Conservation (phyloP, 305 asterid genomes). For the Ruellia speciosa region DNA sequence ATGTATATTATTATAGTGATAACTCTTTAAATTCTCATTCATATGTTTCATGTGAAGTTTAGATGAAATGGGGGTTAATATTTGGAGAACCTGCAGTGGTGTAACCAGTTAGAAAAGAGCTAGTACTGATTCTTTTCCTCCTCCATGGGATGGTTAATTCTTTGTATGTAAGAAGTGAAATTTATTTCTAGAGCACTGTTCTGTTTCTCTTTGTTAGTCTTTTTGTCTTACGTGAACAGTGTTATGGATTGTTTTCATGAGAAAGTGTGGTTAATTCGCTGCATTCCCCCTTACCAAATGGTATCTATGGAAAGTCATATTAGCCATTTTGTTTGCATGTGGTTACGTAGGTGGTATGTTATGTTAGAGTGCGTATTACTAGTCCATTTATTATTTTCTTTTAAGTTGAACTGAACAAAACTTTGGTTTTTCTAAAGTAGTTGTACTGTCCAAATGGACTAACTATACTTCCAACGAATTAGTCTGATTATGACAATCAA, state of each 20-base stretch:
- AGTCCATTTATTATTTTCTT: background rate
- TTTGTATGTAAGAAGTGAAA: slow-evolving; percentile 3
- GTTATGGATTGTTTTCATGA: background rate
- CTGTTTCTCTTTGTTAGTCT: background rate
- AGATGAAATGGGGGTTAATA: slow-evolving; percentile 2
- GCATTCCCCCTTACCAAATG: background rate
- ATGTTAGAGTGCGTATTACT: background rate
- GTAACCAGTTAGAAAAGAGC: background rate
- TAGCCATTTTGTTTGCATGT: background rate
- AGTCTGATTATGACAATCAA: background rate
- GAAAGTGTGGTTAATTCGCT: background rate
- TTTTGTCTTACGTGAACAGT: background rate
- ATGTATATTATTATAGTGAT: background rate
- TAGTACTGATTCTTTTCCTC: background rate
- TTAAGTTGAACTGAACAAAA: background rate
- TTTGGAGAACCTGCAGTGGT: background rate
- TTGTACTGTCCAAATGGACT: background rate
- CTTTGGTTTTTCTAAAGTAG: background rate
- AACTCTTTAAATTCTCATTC: background rate
- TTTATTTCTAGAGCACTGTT: background rate
- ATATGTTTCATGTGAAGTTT: background rate
- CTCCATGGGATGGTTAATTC: slow-evolving; percentile 1
- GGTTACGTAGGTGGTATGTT: background rate
- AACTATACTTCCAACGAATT: background rate
- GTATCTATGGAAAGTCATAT: background rate